Base-by-base conservation (phyloP, 169 alveolate species). In the Plasmodium knowlesi region DNA sequence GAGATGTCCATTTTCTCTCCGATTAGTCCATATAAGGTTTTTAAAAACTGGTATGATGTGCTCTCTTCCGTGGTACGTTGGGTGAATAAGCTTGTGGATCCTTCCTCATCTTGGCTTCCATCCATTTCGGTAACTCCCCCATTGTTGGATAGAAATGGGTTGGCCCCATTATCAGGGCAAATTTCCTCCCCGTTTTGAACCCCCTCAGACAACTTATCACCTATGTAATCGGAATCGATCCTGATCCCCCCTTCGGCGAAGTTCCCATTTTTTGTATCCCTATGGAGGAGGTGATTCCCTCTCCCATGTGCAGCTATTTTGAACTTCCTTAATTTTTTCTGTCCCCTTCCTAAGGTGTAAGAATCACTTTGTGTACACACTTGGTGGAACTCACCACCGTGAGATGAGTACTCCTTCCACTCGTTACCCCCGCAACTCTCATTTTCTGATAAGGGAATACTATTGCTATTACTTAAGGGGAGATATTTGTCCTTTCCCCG, bases 1-100 rank as follows among this genome's bases (percentile, higher is more conserved):
- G 73, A 71, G 16, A 84, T 84, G 46, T 57, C 79, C 39, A 0
- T 82, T 82, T 82, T 82, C 37, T n/a, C 41, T 54, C 70, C 89
- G 78, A 82, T 82, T 12, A 82, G 78, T n/a, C 10, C 39, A 32
- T 82, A 82, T n/a, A 82, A 28, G 22, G 54, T 30, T 16, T 82
- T 57, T 57, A 82, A 82, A 82, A 82, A 41, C 25, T 37, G 10
- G 53, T 30, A 2, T 30, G 79, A 28, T 25, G 14, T 22, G n/a
- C 37, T 22, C 25, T 57, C 67, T 50, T 53, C 46, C 10, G 14
- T 1, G 72, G 61, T 82, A 19, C 78, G 12, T 6, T 14, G 22
- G 25, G 37, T 19, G 37, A 5, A 25, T n/a, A 37, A 22, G 30
- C 8, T 67, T 0, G 14, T 67, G n/a, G 39, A 67, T 1, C 1